Conservation (phyloP, 2,329 filamentous ascomycete genomes). For the Cladosporium sp. region DNA sequence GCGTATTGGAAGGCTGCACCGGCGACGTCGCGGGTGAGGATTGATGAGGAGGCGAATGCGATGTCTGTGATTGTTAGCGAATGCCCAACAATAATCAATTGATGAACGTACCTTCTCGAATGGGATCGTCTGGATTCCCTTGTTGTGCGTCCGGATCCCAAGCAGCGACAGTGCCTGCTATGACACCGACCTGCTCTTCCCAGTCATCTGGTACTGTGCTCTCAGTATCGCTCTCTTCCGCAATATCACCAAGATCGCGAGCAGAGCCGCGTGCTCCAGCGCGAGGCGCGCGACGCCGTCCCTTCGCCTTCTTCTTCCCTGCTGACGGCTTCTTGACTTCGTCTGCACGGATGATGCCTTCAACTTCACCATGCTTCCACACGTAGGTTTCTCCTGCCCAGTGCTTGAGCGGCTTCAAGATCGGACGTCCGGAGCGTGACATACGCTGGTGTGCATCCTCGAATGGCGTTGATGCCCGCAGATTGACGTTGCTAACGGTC, state of each 20-base stretch:
- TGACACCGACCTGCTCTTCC: conserved; percentile 62
- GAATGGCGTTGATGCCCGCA: conserved; percentile 35
- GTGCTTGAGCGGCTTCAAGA: conserved; percentile 72
- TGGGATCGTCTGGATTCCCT: conserved; percentile 34
- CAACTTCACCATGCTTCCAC: conserved; percentile 63
- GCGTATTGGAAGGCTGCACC: conserved; percentile 77
- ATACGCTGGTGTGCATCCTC: conserved; percentile 54
- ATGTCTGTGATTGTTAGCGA: conserved; percentile 42
- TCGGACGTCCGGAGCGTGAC: conserved; percentile 72
- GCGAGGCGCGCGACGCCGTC: neutral
- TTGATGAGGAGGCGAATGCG: conserved; percentile 54
- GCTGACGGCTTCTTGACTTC: conserved; percentile 41
- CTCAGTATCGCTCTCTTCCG: conserved; percentile 46
- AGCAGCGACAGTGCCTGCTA: conserved; percentile 58
- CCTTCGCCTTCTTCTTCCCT: conserved; percentile 32
- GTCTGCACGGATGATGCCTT: conserved; percentile 72
- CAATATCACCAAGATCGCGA: conserved; percentile 30
- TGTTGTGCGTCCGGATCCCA: conserved; percentile 41
- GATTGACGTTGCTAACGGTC: conserved; percentile 30
- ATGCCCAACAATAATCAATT: neutral
- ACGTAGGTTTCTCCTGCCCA: conserved; percentile 82
- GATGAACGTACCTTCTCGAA: conserved; percentile 33
- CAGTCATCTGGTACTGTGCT: conserved; percentile 59
- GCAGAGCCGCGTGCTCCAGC: conserved; percentile 11
- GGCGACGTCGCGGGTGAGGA: conserved; percentile 54